Base-by-base conservation (phyloP, 2,329 filamentous ascomycete genomes). In the Golovinomyces cichoracearum region DNA sequence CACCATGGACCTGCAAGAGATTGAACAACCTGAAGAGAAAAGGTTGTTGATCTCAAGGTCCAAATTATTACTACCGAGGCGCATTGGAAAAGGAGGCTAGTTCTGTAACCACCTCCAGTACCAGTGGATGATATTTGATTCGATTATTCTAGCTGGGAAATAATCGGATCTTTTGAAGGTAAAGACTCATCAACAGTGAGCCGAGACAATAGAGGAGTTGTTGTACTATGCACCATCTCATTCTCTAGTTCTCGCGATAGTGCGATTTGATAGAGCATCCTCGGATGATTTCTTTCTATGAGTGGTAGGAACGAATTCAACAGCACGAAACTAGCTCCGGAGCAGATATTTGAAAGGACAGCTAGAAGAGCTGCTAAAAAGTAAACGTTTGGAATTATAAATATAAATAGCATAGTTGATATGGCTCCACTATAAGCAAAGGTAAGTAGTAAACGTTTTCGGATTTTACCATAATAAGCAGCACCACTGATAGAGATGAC, bases 401-500 rank as follows among this genome's bases (percentile, higher is more conserved):
- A 78, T 45, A 98, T 72, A 65, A 92, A 95, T 3, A 81, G 67
- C 83, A 95, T 94, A 44, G 86, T 92, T 25, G 80, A 73, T 42
- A 81, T 64, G 55, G 85, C 80, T 38, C 90, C 90, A 21, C 78
- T 66, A 62, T 83, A 80, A 26, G 81, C 90, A 62, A 95, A 95
- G n/a, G 65, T 68, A 17, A 95, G 68, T 19, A 98, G 69, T 19
- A 98, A 72, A 48, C 77, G 80, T 68, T 95, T 98, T 51, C 90
- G 78, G 66, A 86, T 90, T 56, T 74, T 80, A 53, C 90, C 90
- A 63, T 95, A 88, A 62, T 98, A 90, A 50, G 90, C 90, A 6
- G 88, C 86, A 49, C 83, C 90, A 59, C 85, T 93, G 69, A 98
- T 93, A 59, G 85, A 93, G 53, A 98, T 84, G 40, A 98, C 92